These are phyloP conservation scores for Xylaria castorea DNA, from an alignment of 495 filamentous ascomycete species.

Conservation along the genomic window DNA sequence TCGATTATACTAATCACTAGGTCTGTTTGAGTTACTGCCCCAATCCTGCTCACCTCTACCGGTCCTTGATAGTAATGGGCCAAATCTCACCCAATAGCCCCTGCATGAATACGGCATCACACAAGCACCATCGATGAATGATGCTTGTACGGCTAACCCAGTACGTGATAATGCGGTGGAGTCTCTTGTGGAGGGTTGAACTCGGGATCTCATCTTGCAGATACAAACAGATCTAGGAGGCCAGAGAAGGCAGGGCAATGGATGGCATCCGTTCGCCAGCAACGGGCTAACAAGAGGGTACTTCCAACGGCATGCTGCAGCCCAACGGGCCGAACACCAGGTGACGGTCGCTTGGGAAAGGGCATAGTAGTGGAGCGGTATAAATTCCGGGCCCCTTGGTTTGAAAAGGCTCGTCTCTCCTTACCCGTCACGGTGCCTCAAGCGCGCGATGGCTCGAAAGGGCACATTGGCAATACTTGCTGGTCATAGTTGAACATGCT, in stretches of 20 bases:
- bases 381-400: neutral
- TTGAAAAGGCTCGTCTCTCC: slow-evolving; percentile 10
- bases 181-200: slow-evolving; percentile 19
- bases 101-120: slow-evolving; percentile 19
- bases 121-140: neutral
- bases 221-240: slow-evolving; percentile 23
- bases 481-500: slow-evolving; percentile 10
- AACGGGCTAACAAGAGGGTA: neutral
- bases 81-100: neutral
- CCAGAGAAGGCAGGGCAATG: slow-evolving; percentile 10
- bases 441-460: slow-evolving; percentile 8
- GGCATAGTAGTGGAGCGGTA: slow-evolving; percentile 12
- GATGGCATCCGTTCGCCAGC: neutral
- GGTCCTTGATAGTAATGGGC: neutral
- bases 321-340: slow-evolving; percentile 23
- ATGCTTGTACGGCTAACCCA: slow-evolving; percentile 2
- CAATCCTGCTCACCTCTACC: neutral
- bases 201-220: slow-evolving; percentile 32
- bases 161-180: neutral
- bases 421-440: slow-evolving; percentile 2
- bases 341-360: neutral
- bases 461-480: neutral
- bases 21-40: neutral
- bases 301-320: slow-evolving; percentile 23
- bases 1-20: neutral